A percentile compares a stretch with the other conserved stretches of the same genome.
Evolutionary conservation across 352 stramenopile genomes (phyloP).

Genomic region (Phytophthora tubulina): DNA sequence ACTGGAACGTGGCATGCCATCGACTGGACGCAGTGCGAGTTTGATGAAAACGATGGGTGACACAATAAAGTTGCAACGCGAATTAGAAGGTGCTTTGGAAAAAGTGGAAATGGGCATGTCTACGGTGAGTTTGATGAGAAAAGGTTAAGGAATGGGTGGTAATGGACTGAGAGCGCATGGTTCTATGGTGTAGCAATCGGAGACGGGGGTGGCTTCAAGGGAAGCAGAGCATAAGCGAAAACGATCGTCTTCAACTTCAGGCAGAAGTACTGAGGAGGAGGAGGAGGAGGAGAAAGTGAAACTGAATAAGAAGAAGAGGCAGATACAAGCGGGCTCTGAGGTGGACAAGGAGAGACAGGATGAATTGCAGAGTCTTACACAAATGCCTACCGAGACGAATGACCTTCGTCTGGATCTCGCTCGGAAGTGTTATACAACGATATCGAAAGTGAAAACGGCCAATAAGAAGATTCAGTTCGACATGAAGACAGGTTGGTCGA

Average conservation of each 20-base stretch:
- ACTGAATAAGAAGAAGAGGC: not conserved
- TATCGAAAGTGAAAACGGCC: not conserved
- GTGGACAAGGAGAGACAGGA: not conserved
- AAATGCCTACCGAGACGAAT: not conserved
- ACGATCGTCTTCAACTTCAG: not conserved
- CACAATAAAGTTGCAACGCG: conserved; percentile 6
- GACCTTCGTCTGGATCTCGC: not conserved
- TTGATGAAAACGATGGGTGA: conserved; percentile 6
- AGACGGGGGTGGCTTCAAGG: not conserved
- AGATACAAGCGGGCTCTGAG: not conserved
- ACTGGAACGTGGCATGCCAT: not conserved
- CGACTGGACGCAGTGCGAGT: conserved; percentile 3
- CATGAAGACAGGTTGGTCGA: conserved; percentile 1
- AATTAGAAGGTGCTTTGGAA: not conserved
- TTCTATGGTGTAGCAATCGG: not conserved
- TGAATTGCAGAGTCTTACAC: not conserved
- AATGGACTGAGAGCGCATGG: not conserved
- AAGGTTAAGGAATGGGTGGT: not conserved
- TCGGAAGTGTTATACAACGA: not conserved
- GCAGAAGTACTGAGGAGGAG: not conserved
- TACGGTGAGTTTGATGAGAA: not conserved
- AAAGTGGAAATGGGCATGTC: not conserved
- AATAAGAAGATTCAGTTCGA: not conserved
- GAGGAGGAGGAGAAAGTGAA: not conserved
- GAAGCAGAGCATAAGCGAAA: not conserved